phyloP scores from a whole-genome alignment of 2,329 filamentous ascomycete genomes.

The Colletotrichum orbiculare region DNA sequence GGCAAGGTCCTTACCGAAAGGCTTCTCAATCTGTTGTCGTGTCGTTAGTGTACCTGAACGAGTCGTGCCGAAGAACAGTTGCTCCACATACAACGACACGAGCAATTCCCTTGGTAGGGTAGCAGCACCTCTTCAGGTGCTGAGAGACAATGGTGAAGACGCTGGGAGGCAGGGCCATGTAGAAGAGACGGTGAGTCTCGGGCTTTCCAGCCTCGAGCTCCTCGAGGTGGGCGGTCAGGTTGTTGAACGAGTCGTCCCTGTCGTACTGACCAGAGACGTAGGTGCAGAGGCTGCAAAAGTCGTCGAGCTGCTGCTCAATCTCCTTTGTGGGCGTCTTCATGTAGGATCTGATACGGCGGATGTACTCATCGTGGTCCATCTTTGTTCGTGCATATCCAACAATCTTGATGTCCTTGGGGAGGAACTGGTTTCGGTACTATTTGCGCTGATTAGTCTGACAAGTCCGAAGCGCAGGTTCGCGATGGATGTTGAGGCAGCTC shows the following conservation, averaged over 20 bases:
- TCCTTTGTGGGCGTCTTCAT: constrained; percentile 99
- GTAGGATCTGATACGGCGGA: constrained; percentile 94
- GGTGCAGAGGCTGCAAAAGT: constrained; percentile 88
- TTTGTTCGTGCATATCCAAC: constrained; percentile 99
- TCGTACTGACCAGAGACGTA: constrained; percentile 99
- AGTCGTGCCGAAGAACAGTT: too few relatives aligned
- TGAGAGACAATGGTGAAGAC: constrained; percentile 98
- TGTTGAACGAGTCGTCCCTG: constrained; percentile 91
- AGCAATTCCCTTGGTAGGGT: constrained; percentile 88
- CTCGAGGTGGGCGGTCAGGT: constrained; percentile 86
- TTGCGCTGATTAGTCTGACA: constrained; percentile 26
- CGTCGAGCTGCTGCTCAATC: constrained; percentile 91
- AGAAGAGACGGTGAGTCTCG: constrained; percentile 94
- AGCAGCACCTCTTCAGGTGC: constrained; percentile 97
- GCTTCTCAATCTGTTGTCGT: constrained; percentile 86
- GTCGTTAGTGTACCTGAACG: constrained; percentile 10
- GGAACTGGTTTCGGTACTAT: constrained; percentile 98
- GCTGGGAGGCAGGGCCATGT: constrained; percentile 98
- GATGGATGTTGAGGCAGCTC: constrained; percentile 51
- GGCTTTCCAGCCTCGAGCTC: constrained; percentile 84
- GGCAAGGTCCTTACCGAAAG: constrained; percentile 95
- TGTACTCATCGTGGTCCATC: constrained; percentile 97
- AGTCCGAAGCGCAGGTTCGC: background rate
- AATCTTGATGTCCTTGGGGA: constrained; percentile 95
- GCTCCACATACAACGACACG: constrained; percentile 83